phyloP scores from a whole-genome alignment of 2,329 filamentous ascomycete species.

The Aspergillus latus region DNA sequence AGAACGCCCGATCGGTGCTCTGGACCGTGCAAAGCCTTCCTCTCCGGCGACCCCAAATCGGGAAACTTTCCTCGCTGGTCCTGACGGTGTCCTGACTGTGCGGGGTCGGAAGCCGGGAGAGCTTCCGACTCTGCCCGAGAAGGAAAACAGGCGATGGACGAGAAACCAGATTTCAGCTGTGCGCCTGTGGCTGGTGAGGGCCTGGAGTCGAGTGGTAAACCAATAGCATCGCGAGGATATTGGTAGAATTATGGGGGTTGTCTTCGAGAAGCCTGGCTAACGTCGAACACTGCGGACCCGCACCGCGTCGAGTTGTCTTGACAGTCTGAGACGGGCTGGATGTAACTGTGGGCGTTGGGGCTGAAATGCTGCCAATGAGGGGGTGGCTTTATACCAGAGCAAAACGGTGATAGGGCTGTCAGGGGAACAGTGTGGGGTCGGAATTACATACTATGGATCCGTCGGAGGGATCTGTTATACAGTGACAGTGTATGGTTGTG shows the following conservation, averaged over 20 bases:
- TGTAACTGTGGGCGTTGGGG: conserved; percentile 2
- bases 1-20: background rate
- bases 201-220: background rate
- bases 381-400: background rate
- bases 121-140: conserved; percentile 1
- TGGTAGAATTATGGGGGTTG: background rate
- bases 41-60: conserved; percentile 1
- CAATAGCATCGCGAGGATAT: background rate
- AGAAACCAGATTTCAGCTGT: background rate
- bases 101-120: background rate
- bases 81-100: background rate
- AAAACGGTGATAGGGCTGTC: background rate
- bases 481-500: conserved; percentile 10
- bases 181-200: conserved; percentile 5
- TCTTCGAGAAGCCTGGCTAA: background rate
- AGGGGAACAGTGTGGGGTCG: background rate
- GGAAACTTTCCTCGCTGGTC: conserved; percentile 4
- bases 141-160: background rate
- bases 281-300: too few species aligned
- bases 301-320: background rate
- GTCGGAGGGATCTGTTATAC: conserved; percentile 9
- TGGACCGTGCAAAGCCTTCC: background rate
- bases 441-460: background rate
- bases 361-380: background rate
- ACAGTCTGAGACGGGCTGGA: background rate